Percentiles rank a stretch among this genome's conserved stretches.
These are phyloP conservation scores for Mycena citricolor DNA, from an alignment of 1,284 basidiomycete genomes.

Conservation along the genomic window DNA sequence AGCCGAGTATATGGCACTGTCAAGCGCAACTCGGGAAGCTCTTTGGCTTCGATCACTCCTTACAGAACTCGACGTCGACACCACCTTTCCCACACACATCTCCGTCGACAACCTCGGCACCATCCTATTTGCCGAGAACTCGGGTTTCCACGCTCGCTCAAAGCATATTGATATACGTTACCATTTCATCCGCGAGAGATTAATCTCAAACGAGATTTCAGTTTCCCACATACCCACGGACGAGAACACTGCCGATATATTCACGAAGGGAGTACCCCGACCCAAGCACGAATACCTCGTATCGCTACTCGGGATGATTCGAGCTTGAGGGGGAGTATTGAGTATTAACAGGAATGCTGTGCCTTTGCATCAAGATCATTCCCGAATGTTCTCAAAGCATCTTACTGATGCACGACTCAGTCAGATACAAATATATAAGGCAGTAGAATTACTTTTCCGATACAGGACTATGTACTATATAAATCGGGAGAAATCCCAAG, in stretches of 20 bases:
- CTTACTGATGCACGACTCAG: too few relatives aligned
- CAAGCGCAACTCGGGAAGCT: slow-evolving; percentile 4
- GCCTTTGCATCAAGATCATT: too few relatives aligned
- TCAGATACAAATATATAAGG: too few relatives aligned
- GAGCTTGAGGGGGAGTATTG: slow-evolving; percentile 23
- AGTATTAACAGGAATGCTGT: too few relatives aligned
- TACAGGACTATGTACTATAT: too few relatives aligned
- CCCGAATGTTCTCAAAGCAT: too few relatives aligned
- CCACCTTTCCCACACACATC: slow-evolving; percentile 14
- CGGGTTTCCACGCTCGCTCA: slow-evolving; percentile 26
- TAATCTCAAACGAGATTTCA: slow-evolving; percentile 7
- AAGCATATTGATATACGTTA: slow-evolving; percentile 43
- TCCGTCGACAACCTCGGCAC: slow-evolving; percentile 34
- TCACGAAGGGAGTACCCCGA: slow-evolving; percentile 26
- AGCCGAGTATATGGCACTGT: slow-evolving; percentile 19
- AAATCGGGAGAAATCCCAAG: too few relatives aligned
- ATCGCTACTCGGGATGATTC: slow-evolving; percentile 10
- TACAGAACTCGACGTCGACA: background rate
- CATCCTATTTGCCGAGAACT: slow-evolving; percentile 28
- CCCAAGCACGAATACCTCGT: slow-evolving; percentile 11
- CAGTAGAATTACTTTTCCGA: too few relatives aligned
- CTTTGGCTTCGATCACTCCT: slow-evolving; percentile 13
- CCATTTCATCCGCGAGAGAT: slow-evolving; percentile 37
- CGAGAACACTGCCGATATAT: slow-evolving; percentile 32
- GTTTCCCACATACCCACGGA: slow-evolving; percentile 26